Evolutionary conservation across 1,284 basidiomycete genomes (phyloP).

Genomic region (Apiotrichum gamsii): DNA sequence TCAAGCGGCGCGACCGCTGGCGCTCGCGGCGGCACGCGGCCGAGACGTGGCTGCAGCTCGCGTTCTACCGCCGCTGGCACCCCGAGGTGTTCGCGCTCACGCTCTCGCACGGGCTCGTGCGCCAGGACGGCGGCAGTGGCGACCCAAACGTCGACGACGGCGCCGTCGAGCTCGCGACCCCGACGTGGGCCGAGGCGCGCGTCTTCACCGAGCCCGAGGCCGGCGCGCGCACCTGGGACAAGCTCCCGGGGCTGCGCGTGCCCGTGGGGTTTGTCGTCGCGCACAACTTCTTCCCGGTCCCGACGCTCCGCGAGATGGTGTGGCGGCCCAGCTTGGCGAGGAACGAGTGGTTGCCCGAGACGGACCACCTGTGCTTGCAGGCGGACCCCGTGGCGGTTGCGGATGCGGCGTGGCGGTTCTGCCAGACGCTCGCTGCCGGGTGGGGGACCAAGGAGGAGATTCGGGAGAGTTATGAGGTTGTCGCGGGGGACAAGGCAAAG

Average conservation of each 20-base stretch:
- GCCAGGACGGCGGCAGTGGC: slow-evolving; percentile 13
- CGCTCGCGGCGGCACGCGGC: slow-evolving; percentile 53
- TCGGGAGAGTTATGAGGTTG: background rate
- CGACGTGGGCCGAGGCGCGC: slow-evolving; percentile 31
- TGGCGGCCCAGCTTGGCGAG: slow-evolving; percentile 24
- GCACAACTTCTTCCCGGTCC: slow-evolving; percentile 21
- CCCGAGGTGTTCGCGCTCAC: slow-evolving; percentile 61
- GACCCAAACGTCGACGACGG: background rate
- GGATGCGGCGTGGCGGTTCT: slow-evolving; percentile 25
- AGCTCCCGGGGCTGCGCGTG: slow-evolving; percentile 20
- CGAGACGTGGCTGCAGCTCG: slow-evolving; percentile 47
- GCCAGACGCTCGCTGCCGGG: slow-evolving; percentile 14
- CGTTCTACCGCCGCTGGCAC: slow-evolving; percentile 48
- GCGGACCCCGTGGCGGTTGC: slow-evolving; percentile 33
- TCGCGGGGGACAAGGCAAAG: background rate
- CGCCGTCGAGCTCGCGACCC: slow-evolving; percentile 29
- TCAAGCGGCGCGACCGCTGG: slow-evolving; percentile 62
- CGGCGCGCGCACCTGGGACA: slow-evolving; percentile 30
- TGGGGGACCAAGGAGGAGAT: background rate
- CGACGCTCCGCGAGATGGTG: slow-evolving; percentile 27
- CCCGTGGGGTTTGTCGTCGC: slow-evolving; percentile 35
- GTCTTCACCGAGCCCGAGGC: slow-evolving; percentile 31
- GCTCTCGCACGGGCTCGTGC: slow-evolving; percentile 59
- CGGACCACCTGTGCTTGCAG: slow-evolving; percentile 28
- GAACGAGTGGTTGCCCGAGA: slow-evolving; percentile 29